Conservation (phyloP, 352 stramenopile species). For the Globisporangium sylvaticum region DNA sequence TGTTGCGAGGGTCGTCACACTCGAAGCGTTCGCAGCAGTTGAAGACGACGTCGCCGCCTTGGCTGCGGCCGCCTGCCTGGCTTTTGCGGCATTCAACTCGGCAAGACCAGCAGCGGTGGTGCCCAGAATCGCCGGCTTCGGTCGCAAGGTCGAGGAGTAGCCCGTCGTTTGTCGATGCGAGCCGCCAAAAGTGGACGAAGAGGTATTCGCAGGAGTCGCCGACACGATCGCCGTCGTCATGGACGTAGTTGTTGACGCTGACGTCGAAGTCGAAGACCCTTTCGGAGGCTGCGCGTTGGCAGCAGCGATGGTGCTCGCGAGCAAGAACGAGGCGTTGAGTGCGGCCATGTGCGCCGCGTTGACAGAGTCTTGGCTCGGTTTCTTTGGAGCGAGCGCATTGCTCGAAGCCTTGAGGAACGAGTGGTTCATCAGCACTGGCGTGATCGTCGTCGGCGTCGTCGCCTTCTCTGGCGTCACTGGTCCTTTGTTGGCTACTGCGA, state of each 20-base stretch:
- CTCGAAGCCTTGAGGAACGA: conserved; percentile 11
- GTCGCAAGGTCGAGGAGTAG: background rate
- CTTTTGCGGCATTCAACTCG: background rate
- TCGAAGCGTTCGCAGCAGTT: background rate
- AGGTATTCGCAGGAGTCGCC: background rate
- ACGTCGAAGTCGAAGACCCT: background rate
- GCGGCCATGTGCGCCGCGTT: conserved; percentile 1
- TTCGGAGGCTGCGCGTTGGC: background rate
- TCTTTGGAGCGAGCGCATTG: conserved; percentile 1
- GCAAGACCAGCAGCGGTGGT: conserved; percentile 2
- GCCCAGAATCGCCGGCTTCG: conserved; percentile 3
- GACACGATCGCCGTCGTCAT: background rate
- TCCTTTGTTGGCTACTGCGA: background rate
- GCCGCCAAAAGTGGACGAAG: background rate
- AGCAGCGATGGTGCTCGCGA: conserved; percentile 3
- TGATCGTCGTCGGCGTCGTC: background rate
- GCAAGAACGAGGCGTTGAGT: conserved; percentile 14
- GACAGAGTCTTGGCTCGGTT: background rate
- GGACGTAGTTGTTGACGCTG: background rate
- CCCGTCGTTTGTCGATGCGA: background rate
- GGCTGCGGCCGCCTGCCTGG: background rate
- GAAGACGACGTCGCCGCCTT: background rate
- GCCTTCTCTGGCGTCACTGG: background rate
- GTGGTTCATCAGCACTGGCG: conserved; percentile 7
- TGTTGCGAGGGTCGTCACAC: background rate